Conservation (phyloP, 2,329 filamentous ascomycete species). For the Colletotrichum tropicale region DNA sequence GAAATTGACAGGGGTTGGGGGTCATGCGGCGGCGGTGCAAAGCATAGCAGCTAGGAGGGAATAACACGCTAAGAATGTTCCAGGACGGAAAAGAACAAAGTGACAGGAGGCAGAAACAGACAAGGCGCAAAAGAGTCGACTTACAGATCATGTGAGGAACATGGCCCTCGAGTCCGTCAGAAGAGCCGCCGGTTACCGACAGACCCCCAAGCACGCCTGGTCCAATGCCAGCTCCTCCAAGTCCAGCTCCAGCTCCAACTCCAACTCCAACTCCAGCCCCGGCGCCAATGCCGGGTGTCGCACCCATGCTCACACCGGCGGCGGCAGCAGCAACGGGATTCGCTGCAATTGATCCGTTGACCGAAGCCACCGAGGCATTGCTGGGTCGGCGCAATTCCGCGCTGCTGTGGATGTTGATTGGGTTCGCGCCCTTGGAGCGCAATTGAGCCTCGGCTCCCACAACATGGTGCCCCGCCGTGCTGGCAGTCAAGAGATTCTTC, state of each 20-base stretch:
- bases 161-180: constrained; percentile 42
- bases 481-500: constrained; percentile 47
- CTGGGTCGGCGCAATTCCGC: constrained; percentile 43
- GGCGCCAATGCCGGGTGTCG: constrained; percentile 1
- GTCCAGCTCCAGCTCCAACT: constrained; percentile 13
- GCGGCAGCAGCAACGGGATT: background rate
- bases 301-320: background rate
- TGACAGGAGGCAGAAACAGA: background rate
- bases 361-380: constrained; percentile 27
- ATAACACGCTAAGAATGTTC: background rate
- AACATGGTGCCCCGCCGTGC: constrained; percentile 34
- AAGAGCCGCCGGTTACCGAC: constrained; percentile 13
- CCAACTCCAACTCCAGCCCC: constrained; percentile 13
- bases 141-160: constrained; percentile 55
- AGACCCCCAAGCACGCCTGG: constrained; percentile 11
- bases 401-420: constrained; percentile 37
- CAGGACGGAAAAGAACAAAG: background rate
- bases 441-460: constrained; percentile 50
- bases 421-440: constrained; percentile 39
- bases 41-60: background rate
- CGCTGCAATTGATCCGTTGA: constrained; percentile 26
- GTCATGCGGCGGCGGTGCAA: background rate
- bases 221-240: constrained; percentile 9
- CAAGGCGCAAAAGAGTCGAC: constrained; percentile 26
- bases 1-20: background rate